These are phyloP conservation scores for Durio zibethinus DNA, from an alignment of 345 rosid genomes.

Conservation along the genomic window DNA sequence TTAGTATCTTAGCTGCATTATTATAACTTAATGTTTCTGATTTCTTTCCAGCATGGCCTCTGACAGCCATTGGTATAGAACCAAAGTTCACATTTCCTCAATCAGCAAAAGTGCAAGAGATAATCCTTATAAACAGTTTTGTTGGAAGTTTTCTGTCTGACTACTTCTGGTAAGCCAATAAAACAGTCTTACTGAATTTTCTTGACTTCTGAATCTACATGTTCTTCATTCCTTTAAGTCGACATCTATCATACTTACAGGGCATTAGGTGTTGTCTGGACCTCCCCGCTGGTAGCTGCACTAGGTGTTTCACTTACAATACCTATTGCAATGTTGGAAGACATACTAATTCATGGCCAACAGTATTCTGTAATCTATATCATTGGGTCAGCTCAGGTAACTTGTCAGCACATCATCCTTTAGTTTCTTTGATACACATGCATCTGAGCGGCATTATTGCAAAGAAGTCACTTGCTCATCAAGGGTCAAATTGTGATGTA, in stretches of 20 bases:
- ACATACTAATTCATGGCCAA: conserved; percentile 33
- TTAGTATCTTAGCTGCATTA: neutral
- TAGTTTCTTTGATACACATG: neutral
- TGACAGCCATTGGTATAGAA: conserved; percentile 41
- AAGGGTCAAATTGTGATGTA: neutral
- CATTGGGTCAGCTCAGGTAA: conserved; percentile 37
- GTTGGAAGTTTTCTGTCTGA: conserved; percentile 40
- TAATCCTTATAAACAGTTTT: conserved; percentile 33
- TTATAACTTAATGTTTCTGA: neutral
- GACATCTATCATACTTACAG: conserved; percentile 10
- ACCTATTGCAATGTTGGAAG: conserved; percentile 48
- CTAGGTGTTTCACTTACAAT: conserved; percentile 42
- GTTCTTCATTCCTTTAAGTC: neutral
- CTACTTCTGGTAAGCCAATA: conserved; percentile 34
- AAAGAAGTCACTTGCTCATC: no score
- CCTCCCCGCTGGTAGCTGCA: conserved; percentile 43
- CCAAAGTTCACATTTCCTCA: conserved; percentile 36
- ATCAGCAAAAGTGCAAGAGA: conserved; percentile 22
- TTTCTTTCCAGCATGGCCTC: conserved; percentile 36
- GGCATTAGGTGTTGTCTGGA: conserved; percentile 47
- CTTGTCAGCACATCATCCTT: neutral
- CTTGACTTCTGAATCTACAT: neutral
- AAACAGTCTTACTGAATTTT: neutral
- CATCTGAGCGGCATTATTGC: neutral
- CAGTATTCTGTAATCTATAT: conserved; percentile 32